Conservation (phyloP, 345 rosid species). For the Linum tenue region DNA sequence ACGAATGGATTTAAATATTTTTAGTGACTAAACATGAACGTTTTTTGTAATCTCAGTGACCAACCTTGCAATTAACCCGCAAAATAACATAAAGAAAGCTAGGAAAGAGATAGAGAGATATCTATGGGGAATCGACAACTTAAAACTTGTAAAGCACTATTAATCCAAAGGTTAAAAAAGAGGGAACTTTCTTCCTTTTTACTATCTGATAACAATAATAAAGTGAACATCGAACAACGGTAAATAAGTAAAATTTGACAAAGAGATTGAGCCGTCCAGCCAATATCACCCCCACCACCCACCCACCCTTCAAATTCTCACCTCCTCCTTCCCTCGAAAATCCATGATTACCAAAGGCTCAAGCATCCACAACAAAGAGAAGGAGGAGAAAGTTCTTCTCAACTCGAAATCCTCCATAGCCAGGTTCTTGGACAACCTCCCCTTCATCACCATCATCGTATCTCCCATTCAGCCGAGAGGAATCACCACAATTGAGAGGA, state of each 20-base stretch:
- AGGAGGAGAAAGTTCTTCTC: slow-evolving; percentile 12
- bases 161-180: not conserved
- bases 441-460: not conserved
- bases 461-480: not conserved
- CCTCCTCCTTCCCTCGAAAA: not conserved
- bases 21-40: no score
- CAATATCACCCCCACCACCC: slow-evolving; percentile 32
- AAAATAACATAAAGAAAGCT: no score
- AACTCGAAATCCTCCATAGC: not conserved
- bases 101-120: no score
- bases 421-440: slow-evolving; percentile 3
- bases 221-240: not conserved
- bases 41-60: no score
- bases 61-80: no score
- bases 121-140: no score
- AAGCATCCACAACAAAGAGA: slow-evolving; percentile 9
- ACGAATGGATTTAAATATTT: no score
- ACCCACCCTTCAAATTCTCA: not conserved
- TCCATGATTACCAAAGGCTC: slow-evolving; percentile 10
- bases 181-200: not conserved
- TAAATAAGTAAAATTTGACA: not conserved
- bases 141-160: no score
- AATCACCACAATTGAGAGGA: no score
- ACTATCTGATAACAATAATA: not conserved
- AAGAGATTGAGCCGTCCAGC: slow-evolving; percentile 47